These are phyloP conservation scores for Stevia rebaudiana DNA, from an alignment of 140 eudicot genomes.

Conservation along the genomic window DNA sequence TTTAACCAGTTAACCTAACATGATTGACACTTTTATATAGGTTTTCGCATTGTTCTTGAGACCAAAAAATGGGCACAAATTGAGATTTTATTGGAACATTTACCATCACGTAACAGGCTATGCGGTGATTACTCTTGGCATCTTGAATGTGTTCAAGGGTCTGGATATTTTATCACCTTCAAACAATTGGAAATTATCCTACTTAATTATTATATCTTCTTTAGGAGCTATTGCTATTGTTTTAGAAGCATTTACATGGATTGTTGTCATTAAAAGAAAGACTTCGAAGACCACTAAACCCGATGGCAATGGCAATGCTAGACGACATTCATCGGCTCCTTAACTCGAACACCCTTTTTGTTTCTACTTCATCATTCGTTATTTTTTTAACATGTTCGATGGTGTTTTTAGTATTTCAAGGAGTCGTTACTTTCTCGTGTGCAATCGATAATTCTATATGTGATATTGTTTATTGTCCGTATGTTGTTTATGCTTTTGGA, in stretches of 20 bases:
- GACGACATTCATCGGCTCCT: conserved; percentile 43
- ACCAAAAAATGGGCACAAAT: conserved; percentile 83
- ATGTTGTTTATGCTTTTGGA: too few species aligned
- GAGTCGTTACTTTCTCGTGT: too few species aligned
- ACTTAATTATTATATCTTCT: conserved; percentile 37
- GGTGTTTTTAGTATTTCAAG: too few species aligned
- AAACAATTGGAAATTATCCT: conserved; percentile 63
- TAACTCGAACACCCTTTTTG: conserved; percentile 15
- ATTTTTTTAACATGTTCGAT: too few species aligned
- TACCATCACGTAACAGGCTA: conserved; percentile 83
- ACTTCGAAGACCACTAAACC: conserved; percentile 63
- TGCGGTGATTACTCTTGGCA: conserved; percentile 57
- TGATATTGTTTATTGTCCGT: too few species aligned
- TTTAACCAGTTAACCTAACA: neutral
- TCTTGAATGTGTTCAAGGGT: conserved; percentile 85
- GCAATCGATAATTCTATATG: too few species aligned
- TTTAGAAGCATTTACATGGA: conserved; percentile 75
- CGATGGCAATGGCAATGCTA: conserved; percentile 35
- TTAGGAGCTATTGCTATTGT: conserved; percentile 59
- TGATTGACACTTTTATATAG: conserved; percentile 17
- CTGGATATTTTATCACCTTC: conserved; percentile 60
- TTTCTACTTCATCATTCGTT: too few species aligned
- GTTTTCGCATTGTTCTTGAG: conserved; percentile 85
- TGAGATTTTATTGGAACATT: conserved; percentile 78
- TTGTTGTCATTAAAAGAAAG: conserved; percentile 40